Evolutionary conservation across 106 monocot species (phyloP), one percentile per base, ranked within the genome.

Genomic region (Vanilla planifolia): DNA sequence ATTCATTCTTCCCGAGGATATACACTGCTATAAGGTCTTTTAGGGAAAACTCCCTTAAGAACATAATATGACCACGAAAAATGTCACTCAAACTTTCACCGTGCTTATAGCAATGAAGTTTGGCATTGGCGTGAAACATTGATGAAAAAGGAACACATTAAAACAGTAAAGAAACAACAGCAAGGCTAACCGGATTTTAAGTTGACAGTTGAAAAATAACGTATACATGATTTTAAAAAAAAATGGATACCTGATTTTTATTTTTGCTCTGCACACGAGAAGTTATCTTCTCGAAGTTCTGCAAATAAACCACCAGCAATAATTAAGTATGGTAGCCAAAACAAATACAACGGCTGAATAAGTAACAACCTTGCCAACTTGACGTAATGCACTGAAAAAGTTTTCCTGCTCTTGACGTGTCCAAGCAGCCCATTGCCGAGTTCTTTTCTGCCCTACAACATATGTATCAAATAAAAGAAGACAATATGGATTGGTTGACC

Each of bases 231-330:
- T n/a, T n/a, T n/a, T n/a, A 16, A 33, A 3, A 61, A 48, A n/a
- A 61, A 2, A 26, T 8, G 51, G 24, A 33, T 70, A 90, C 90
- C 86, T 90, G 89, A 60, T 95, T 84, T 63, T 84, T 90, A 61
- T 86, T 95, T 67, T 95, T 95, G 51, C 90, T 95, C 67, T 90
- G 85, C 33, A 95, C 95, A 50, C 95, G 95, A 61, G 63, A 81
- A 33, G 95, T 95, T 11, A 95, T 95, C 83, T 90, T 95, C 64
- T 95, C 89, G 67, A 95, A 95, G 68, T 95, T 95, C 95, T 95
- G 80, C 24, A 63, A 4, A 62, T 21, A 71, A 50, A 69, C 24
- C 70, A 39, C 30, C 19, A 57, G 57, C 57, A 57, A 28, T 10
- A 3, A 57, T 57, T 33, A 57, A 56, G 20, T 14, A 57, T 57